A percentile compares a stretch with the other conserved stretches of the same genome.
Evolutionary conservation across 352 stramenopile genomes (phyloP).

Genomic region (Phytophthora boehmeriae): DNA sequence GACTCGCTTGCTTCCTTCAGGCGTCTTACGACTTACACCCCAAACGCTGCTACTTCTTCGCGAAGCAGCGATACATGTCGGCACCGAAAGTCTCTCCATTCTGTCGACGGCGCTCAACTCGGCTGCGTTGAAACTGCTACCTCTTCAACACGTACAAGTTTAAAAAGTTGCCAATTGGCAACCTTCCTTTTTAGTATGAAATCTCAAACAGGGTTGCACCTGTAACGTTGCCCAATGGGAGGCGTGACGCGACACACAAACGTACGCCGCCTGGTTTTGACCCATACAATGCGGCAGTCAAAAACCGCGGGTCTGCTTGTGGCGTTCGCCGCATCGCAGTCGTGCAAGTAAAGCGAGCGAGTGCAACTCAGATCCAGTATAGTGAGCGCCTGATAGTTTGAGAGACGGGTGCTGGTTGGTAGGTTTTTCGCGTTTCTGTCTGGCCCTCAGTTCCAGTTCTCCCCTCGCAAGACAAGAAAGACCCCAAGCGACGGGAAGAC

Average conservation of each 20-base stretch:
- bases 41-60: too few species aligned
- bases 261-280: conserved; percentile 18
- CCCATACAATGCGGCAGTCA: too few species aligned
- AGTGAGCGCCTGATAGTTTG: conserved; percentile 5
- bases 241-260: conserved; percentile 54
- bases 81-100: too few species aligned
- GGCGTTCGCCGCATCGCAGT: conserved; percentile 41
- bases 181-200: background rate
- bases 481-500: conserved; percentile 1
- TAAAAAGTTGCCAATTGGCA: background rate
- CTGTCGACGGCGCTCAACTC: too few species aligned
- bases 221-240: background rate
- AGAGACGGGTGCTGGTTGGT: conserved; percentile 36
- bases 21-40: too few species aligned
- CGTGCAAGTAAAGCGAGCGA: conserved; percentile 7
- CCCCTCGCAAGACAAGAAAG: conserved; percentile 18
- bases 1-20: too few species aligned
- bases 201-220: conserved; percentile 1
- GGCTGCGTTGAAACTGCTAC: background rate
- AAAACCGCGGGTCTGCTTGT: conserved; percentile 17
- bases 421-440: conserved; percentile 50
- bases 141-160: background rate
- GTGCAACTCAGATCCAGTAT: conserved; percentile 33
- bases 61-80: too few species aligned
- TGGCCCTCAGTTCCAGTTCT: conserved; percentile 46